These are phyloP conservation scores for Monosporascus sp. DNA, from an alignment of 2,329 filamentous ascomycete genomes.

Conservation along the genomic window DNA sequence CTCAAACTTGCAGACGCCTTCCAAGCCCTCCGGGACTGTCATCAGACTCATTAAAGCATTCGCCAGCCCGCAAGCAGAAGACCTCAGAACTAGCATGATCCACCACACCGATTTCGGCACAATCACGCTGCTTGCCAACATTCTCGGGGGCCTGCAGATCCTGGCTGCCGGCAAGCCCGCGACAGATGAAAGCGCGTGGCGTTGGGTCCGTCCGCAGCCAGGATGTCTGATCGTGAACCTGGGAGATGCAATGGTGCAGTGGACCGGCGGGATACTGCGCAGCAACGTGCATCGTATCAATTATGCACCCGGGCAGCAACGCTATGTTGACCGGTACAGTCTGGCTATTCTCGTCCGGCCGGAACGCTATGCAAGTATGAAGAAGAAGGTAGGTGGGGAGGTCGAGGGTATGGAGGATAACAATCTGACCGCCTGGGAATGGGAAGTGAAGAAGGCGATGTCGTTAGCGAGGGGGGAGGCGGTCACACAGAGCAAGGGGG, in stretches of 20 bases:
- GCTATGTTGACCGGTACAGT: constrained; percentile 17
- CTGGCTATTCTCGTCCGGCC: constrained; percentile 8
- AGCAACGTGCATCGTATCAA: constrained; percentile 21
- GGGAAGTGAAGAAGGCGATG: constrained; percentile 7
- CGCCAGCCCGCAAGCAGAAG: constrained; percentile 6
- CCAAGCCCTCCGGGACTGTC: constrained; percentile 20
- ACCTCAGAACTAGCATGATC: constrained; percentile 19
- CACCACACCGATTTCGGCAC: constrained; percentile 32
- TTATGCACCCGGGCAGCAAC: constrained; percentile 12
- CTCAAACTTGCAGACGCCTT: constrained; percentile 15
- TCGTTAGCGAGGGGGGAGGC: not conserved
- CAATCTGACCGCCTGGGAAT: constrained; percentile 8
- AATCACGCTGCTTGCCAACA: constrained; percentile 30
- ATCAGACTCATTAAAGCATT: constrained; percentile 13
- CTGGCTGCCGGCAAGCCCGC: constrained; percentile 15
- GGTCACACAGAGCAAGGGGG: not conserved
- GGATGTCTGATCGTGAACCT: constrained; percentile 20
- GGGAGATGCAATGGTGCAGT: constrained; percentile 16
- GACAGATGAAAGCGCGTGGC: constrained; percentile 12
- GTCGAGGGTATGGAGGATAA: constrained; percentile 1
- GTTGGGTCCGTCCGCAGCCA: constrained; percentile 16
- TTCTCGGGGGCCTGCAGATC: constrained; percentile 31
- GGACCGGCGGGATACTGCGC: constrained; percentile 16
- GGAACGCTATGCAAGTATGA: constrained; percentile 12
- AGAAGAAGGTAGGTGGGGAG: not conserved